phyloP scores from a whole-genome alignment of 2,329 filamentous ascomycete genomes.

The Colletotrichum lindemuthianum region DNA sequence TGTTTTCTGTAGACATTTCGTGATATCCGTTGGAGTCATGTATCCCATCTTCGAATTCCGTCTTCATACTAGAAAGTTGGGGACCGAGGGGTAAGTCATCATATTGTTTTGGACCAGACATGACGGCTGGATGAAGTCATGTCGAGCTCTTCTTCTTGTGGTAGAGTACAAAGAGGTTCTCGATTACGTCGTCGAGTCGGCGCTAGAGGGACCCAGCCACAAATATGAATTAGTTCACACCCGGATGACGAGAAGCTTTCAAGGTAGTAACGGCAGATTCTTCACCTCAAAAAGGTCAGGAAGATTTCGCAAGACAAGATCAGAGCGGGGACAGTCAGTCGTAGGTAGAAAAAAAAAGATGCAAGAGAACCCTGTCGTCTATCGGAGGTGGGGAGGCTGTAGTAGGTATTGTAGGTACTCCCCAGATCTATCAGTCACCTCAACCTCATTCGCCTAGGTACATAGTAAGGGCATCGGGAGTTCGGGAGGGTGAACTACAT shows the following conservation, averaged over 20 bases:
- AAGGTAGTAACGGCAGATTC: neutral
- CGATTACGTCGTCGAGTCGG: neutral
- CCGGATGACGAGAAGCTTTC: too few species aligned
- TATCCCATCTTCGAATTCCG: constrained; percentile 38
- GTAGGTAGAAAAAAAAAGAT: neutral
- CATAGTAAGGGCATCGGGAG: too few species aligned
- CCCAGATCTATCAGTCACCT: constrained; percentile 5
- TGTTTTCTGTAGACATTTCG: constrained; percentile 40
- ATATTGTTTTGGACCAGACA: constrained; percentile 37
- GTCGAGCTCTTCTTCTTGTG: neutral
- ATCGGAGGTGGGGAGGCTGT: constrained; percentile 23
- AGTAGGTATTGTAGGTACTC: constrained; percentile 2
- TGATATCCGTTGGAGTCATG: constrained; percentile 41
- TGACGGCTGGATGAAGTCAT: constrained; percentile 26
- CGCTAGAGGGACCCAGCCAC: too few species aligned
- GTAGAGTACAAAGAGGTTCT: neutral
- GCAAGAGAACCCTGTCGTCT: constrained; percentile 9
- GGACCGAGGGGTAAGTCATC: constrained; percentile 38
- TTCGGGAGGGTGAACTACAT: too few species aligned
- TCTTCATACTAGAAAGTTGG: constrained; percentile 35
- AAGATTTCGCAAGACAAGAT: neutral
- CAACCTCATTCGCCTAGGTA: neutral
- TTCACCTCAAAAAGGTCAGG: neutral
- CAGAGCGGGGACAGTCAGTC: too few species aligned
- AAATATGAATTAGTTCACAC: too few species aligned